Base-by-base conservation (phyloP, 441 rosid species). In the Aquilaria agallochum region DNA sequence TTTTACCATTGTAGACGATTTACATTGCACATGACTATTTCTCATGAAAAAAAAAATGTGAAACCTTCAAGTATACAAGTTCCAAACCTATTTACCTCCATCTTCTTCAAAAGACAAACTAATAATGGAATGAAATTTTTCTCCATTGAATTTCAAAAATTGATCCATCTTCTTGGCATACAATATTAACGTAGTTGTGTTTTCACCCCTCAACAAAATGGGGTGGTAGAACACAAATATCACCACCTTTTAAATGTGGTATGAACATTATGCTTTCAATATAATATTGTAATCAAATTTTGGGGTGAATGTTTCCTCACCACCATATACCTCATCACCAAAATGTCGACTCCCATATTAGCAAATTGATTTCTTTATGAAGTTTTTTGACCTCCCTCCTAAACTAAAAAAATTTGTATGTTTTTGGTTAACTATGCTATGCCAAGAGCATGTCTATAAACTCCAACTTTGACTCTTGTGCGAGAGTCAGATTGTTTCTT, bases 401-500 rank as follows among this genome's bases (percentile, higher is more conserved):
- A 8, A 20, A 13, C 5, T 60, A 60, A 33, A 20, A 8, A 1
- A 15, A 36, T 10, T 9, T 62, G 5, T 2, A 2, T 14, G 52
- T 52, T 4, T 61, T 61, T 20, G 15, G 65, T 5, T 61, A 50
- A 5, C 57, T 61, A 8, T 61, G 27, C 12, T 61, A 32, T 52
- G 57, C 33, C 2, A 10, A 20, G 11, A 15, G n/a, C 9, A 0
- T 11, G 31, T 2, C 2, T 0, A 33, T 14, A 4, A n/a, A 15
- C 32, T 0, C 53, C 11, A 63, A 63, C 31, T 63, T 63, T 31
- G 8, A 0, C 30, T 11, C 45, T 7, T 5, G 32, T 3, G 52
- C 31, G 33, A 20, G 52, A 13, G 0, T 30, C 13, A 45, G 60
- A 11, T 0, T 63, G 0, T 63, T 55, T 30, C 0, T 45, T 55